Evolutionary conservation across 2,329 filamentous ascomycete species (phyloP).

Genomic region (Pseudocercospora fuligena): DNA sequence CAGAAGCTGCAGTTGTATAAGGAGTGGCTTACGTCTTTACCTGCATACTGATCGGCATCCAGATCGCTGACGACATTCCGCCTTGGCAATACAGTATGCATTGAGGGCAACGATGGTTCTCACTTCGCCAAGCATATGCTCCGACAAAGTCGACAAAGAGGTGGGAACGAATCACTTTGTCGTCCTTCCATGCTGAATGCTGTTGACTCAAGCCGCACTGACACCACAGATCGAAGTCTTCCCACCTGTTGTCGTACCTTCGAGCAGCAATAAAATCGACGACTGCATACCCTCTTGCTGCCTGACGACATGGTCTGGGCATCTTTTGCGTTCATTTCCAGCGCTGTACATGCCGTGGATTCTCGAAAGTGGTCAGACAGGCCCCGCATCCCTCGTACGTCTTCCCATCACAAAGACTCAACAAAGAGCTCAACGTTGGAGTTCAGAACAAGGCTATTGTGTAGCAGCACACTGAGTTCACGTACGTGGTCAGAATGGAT

Average conservation of each 20-base stretch:
- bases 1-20: too few species aligned
- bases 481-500: background rate
- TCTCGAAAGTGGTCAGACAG: too few species aligned
- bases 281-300: too few species aligned
- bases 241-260: too few species aligned
- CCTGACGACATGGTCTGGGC: too few species aligned
- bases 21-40: too few species aligned
- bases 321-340: too few species aligned
- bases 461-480: too few species aligned
- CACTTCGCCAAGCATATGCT: background rate
- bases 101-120: background rate
- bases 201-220: background rate
- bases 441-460: background rate
- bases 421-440: background rate
- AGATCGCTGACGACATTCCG: background rate
- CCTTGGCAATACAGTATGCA: background rate
- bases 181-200: background rate
- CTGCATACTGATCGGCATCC: too few species aligned
- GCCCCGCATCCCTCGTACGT: background rate
- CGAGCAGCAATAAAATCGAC: background rate
- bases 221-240: background rate
- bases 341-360: background rate
- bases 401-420: background rate
- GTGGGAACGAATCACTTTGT: background rate
- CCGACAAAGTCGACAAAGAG: background rate